These are phyloP conservation scores for Nyctanthes arbortristis DNA, from an alignment of 257 asterid species.

Conservation along the genomic window DNA sequence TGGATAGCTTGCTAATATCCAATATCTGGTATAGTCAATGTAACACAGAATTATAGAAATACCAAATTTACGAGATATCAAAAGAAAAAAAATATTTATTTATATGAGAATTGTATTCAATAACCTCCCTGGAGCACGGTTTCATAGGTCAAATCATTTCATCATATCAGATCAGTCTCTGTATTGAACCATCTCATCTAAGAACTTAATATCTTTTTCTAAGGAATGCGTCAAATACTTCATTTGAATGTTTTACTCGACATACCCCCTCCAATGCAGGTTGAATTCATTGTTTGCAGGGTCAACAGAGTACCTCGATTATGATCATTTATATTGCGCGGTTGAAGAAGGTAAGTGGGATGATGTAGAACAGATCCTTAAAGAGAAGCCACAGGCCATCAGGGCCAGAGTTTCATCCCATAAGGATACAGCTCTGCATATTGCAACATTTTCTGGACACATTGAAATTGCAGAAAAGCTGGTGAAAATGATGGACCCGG, in stretches of 20 bases:
- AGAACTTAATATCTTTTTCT: too few species aligned
- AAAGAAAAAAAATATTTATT: not conserved
- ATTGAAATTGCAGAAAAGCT: slow-evolving; percentile 30
- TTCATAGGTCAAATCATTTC: too few species aligned
- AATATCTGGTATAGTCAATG: too few species aligned
- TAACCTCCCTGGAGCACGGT: too few species aligned
- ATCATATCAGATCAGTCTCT: too few species aligned
- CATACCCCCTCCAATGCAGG: not conserved
- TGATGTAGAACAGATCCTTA: not conserved
- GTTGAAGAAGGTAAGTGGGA: slow-evolving; percentile 27
- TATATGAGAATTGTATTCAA: not conserved
- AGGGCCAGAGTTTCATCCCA: slow-evolving; percentile 39
- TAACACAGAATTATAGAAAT: too few species aligned
- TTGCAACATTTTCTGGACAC: slow-evolving; percentile 39
- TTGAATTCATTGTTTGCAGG: slow-evolving; percentile 14
- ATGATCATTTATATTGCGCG: slow-evolving; percentile 27
- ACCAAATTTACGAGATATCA: not conserved
- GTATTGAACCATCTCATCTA: too few species aligned
- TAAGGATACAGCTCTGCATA: slow-evolving; percentile 42
- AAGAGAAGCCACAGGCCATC: slow-evolving; percentile 4
- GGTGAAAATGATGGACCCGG: slow-evolving; percentile 18
- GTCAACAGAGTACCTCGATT: slow-evolving; percentile 23
- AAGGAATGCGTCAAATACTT: too few species aligned
- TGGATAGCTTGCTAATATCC: too few species aligned
- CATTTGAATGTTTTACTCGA: too few species aligned